Conservation (phyloP, 257 asterid genomes). For the Fraxinus anomala region DNA sequence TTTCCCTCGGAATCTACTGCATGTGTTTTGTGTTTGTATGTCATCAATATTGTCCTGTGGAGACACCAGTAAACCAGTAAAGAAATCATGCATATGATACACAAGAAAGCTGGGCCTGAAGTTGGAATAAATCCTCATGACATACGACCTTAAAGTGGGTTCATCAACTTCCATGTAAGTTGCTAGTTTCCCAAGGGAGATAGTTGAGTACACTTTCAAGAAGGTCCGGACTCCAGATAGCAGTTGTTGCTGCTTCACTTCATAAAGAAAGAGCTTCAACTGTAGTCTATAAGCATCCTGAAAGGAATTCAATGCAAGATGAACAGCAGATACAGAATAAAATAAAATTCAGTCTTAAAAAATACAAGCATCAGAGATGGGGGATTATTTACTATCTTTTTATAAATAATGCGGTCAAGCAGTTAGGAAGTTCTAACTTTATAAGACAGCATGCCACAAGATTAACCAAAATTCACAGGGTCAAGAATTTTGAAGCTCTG, state of each 20-base stretch:
- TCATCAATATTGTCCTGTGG: conserved; percentile 85
- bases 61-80: conserved; percentile 19
- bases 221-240: conserved; percentile 30
- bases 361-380: neutral
- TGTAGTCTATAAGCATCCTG: conserved; percentile 92
- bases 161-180: conserved; percentile 84
- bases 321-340: neutral
- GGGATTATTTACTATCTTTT: neutral
- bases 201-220: conserved; percentile 84
- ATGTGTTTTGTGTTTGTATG: conserved; percentile 96
- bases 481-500: too few species aligned
- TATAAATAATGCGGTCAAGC: neutral
- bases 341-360: neutral
- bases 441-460: neutral
- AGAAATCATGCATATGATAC: conserved; percentile 1
- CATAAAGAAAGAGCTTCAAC: conserved; percentile 81
- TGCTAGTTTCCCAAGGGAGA: conserved; percentile 80
- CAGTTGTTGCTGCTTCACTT: conserved; percentile 91
- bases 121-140: conserved; percentile 14
- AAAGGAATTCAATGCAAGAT: conserved; percentile 15
- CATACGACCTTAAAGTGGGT: conserved; percentile 69
- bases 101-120: neutral
- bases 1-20: conserved; percentile 75
- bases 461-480: neutral
- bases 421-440: neutral